A percentile compares a stretch with the other conserved stretches of the same genome.
These are phyloP conservation scores for Phycomyces blakesleeanus DNA, from an alignment of 192 early-diverging fungal species.

Conservation along the genomic window DNA sequence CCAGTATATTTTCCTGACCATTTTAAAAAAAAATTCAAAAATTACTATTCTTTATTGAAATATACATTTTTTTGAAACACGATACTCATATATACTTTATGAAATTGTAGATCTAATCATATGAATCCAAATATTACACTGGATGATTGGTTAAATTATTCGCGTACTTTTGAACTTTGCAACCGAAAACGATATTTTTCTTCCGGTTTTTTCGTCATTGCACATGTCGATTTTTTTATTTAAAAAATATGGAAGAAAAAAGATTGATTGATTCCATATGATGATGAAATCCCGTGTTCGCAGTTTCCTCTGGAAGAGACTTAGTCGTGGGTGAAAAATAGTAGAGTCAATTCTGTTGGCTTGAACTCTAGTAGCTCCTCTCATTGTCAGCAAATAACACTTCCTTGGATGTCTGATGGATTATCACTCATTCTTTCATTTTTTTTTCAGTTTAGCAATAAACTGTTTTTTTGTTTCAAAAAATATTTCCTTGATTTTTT, in stretches of 20 bases:
- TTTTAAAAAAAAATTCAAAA: constrained; percentile 1
- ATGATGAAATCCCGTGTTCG: constrained; percentile 39
- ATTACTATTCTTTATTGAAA: neutral
- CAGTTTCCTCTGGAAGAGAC: constrained; percentile 38
- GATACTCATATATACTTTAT: too few relatives aligned
- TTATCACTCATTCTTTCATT: neutral
- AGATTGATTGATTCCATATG: too few relatives aligned
- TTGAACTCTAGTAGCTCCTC: constrained; percentile 16
- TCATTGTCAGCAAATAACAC: constrained; percentile 31
- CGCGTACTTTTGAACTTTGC: too few relatives aligned
- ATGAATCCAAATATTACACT: too few relatives aligned
- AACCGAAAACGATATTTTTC: too few relatives aligned
- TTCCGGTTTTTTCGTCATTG: too few relatives aligned
- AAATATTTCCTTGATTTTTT: neutral
- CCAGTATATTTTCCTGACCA: constrained; percentile 40
- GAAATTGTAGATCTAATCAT: too few relatives aligned
- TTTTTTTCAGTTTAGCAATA: too few relatives aligned
- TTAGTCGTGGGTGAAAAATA: constrained; percentile 17
- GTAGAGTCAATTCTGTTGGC: constrained; percentile 4
- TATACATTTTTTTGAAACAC: neutral
- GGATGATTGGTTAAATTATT: too few relatives aligned
- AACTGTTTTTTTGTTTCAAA: too few relatives aligned
- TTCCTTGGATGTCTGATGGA: constrained; percentile 43
- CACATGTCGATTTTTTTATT: too few relatives aligned
- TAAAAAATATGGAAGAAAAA: too few relatives aligned